Conservation (phyloP, 495 filamentous ascomycete genomes). For the Aspergillus conjunctus region DNA sequence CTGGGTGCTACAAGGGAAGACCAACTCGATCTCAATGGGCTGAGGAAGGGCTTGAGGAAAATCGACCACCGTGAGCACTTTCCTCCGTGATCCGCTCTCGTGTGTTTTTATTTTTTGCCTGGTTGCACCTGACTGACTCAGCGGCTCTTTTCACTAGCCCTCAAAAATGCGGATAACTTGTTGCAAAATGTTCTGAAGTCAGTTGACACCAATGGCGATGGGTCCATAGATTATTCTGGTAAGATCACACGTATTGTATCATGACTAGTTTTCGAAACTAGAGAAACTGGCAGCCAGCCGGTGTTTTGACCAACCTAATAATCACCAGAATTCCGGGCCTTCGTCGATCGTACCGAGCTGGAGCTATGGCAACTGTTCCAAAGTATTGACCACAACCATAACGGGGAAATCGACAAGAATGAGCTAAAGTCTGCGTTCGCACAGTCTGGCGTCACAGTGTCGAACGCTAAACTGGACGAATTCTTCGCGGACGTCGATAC, state of each 20-base stretch:
- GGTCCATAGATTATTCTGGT: conserved; percentile 89
- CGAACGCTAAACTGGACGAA: conserved; percentile 71
- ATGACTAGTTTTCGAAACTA: conserved; percentile 17
- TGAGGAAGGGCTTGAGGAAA: conserved; percentile 80
- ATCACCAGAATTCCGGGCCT: conserved; percentile 76
- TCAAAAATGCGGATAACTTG: conserved; percentile 92
- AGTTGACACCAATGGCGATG: conserved; percentile 85
- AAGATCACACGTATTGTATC: conserved; percentile 35
- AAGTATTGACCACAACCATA: conserved; percentile 81
- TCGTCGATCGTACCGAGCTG: conserved; percentile 83
- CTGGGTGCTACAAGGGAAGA: conserved; percentile 77
- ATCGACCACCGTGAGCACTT: conserved; percentile 85
- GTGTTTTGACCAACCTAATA: conserved; percentile 32
- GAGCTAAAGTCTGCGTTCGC: conserved; percentile 80
- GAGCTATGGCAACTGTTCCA: conserved; percentile 81
- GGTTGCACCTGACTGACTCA: conserved; percentile 32
- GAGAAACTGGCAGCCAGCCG: conserved; percentile 19
- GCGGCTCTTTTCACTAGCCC: conserved; percentile 54
- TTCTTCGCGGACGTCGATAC: conserved; percentile 90
- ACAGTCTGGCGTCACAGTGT: conserved; percentile 75
- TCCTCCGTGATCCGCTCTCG: conserved; percentile 26
- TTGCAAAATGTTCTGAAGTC: conserved; percentile 73
- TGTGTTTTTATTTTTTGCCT: conserved; percentile 21
- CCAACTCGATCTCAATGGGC: conserved; percentile 75
- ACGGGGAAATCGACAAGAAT: conserved; percentile 84